Evolutionary conservation across 163 green algal genomes (phyloP).

Genomic region (Scenedesmus sp.): DNA sequence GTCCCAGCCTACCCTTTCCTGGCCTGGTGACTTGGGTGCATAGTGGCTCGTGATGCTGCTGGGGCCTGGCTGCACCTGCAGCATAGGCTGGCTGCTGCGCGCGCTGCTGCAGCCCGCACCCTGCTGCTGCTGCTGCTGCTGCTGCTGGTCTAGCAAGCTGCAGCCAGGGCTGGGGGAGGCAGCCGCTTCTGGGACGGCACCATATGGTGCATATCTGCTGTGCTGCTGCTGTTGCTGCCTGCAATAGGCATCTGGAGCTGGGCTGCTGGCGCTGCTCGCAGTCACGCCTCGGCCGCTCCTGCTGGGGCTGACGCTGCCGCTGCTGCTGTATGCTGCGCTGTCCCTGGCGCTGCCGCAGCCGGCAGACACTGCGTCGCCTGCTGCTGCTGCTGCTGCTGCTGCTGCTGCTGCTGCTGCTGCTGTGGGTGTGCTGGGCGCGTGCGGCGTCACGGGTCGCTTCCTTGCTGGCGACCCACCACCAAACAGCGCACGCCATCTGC

Average conservation of each 20-base stretch:
- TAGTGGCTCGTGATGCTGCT: not conserved
- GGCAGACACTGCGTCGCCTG: not conserved
- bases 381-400: constrained; percentile 33
- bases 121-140: not conserved
- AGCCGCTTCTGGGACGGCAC: not conserved
- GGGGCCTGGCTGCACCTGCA: not conserved
- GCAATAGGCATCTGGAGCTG: not conserved
- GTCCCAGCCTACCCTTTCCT: not conserved
- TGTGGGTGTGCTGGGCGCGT: not conserved
- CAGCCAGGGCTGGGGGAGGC: not conserved
- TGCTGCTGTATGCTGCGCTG: not conserved
- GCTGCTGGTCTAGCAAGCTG: not conserved
- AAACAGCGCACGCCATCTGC: constrained; percentile 36
- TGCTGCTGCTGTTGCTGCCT: constrained; percentile 28
- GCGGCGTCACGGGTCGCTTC: not conserved
- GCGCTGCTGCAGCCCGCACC: not conserved
- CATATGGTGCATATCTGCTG: not conserved
- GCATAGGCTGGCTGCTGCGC: not conserved
- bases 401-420: not conserved
- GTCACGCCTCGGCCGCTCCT: not conserved
- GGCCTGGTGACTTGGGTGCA: not conserved
- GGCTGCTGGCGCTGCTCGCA: not conserved
- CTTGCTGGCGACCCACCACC: constrained; percentile 1
- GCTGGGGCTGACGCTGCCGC: not conserved
- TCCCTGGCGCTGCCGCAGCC: not conserved